These are phyloP conservation scores for Fusarium nygamai DNA, from an alignment of 2,329 filamentous ascomycete genomes.

Conservation along the genomic window DNA sequence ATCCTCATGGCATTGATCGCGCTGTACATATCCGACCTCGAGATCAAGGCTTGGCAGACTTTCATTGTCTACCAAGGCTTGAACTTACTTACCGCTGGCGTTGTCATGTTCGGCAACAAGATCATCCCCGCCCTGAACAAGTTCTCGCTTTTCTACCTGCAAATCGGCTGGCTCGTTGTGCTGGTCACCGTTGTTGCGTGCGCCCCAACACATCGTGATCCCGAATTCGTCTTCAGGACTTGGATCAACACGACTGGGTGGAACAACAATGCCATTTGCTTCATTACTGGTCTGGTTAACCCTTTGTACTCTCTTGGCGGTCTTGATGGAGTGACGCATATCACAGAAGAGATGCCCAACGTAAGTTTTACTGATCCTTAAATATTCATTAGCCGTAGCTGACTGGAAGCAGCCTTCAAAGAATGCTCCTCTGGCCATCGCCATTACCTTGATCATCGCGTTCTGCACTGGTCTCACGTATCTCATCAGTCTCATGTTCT, in stretches of 20 bases:
- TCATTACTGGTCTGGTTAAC: background rate
- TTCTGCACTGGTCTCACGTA: conserved; percentile 5
- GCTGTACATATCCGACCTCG: background rate
- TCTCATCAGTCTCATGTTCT: conserved; percentile 4
- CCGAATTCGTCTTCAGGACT: background rate
- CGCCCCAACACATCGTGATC: background rate
- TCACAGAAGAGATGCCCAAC: conserved; percentile 15
- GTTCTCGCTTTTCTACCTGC: background rate
- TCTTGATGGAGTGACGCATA: background rate
- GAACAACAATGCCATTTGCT: background rate
- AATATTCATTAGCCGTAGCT: rapidly evolving
- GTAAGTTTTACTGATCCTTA: background rate
- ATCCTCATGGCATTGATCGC: conserved; percentile 1
- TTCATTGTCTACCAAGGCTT: conserved; percentile 9
- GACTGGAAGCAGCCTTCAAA: background rate
- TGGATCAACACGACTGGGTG: conserved; percentile 13
- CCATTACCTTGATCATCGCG: background rate
- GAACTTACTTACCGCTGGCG: background rate
- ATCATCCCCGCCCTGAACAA: background rate
- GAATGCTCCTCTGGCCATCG: background rate
- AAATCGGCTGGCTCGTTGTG: background rate
- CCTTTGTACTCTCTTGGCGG: conserved; percentile 1
- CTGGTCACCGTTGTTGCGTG: background rate
- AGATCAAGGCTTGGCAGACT: conserved; percentile 1
- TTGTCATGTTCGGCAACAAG: conserved; percentile 5